Conservation (phyloP, 75 land plant genomes). For the Pinus taeda region DNA sequence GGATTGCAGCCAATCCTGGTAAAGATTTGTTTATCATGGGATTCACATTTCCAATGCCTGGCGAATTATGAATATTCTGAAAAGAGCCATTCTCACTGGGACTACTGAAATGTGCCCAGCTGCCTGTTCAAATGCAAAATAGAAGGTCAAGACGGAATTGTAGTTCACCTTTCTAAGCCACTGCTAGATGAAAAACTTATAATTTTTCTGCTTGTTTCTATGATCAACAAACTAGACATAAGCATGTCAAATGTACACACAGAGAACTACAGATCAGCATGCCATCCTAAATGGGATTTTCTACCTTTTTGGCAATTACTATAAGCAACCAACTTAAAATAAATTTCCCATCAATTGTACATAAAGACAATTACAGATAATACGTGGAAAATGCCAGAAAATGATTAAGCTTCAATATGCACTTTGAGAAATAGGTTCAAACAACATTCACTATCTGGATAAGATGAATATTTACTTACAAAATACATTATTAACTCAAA, state of each 20-base stretch:
- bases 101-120: slow-evolving; percentile 65
- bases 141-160: neutral
- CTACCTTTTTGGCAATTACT: neutral
- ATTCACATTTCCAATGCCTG: slow-evolving; percentile 36
- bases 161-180: neutral
- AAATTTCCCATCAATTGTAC: neutral
- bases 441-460: neutral
- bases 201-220: too few species aligned
- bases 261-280: too few species aligned
- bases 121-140: slow-evolving; percentile 28
- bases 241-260: too few species aligned
- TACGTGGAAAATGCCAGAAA: neutral
- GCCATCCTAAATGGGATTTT: too few species aligned
- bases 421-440: neutral
- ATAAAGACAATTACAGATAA: neutral
- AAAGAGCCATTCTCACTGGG: slow-evolving; percentile 62
- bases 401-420: slow-evolving; percentile 3
- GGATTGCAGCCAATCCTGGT: slow-evolving; percentile 68
- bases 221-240: too few species aligned
- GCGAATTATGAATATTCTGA: slow-evolving; percentile 46
- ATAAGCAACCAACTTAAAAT: neutral
- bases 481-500: too few species aligned
- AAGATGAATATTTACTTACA: neutral
- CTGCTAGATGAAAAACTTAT: neutral
- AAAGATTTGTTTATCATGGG: slow-evolving; percentile 43